phyloP scores from a whole-genome alignment of 2,329 filamentous ascomycete species.

The Trichoderma afroharzianum region DNA sequence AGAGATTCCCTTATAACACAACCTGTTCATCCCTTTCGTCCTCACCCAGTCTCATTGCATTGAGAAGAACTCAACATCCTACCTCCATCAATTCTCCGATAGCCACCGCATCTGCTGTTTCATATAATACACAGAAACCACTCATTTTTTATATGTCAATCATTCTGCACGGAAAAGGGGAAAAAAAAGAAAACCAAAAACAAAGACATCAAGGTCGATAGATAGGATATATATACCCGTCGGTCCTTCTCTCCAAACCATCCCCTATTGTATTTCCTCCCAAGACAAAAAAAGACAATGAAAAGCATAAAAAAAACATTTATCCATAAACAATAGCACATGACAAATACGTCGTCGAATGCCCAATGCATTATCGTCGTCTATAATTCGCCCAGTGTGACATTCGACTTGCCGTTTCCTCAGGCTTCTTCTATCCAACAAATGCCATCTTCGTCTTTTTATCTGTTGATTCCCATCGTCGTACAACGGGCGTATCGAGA shows the following conservation, averaged over 20 bases:
- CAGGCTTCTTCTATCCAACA: not conserved
- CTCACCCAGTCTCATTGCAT: not conserved
- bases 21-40: not conserved
- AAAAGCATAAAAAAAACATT: slow-evolving; percentile 9
- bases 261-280: slow-evolving; percentile 4
- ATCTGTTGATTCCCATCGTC: not conserved
- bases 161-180: not conserved
- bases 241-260: not conserved
- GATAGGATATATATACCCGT: not conserved
- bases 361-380: not conserved
- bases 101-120: not conserved
- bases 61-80: not conserved
- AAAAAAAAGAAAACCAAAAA: not conserved
- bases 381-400: slow-evolving; percentile 1
- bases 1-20: not conserved
- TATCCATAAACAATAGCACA: slow-evolving; percentile 8
- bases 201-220: slow-evolving; percentile 4
- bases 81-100: not conserved
- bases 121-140: not conserved
- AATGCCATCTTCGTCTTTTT: not conserved
- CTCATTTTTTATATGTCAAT: not conserved
- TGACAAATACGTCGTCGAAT: slow-evolving; percentile 4
- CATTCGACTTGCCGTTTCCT: not conserved
- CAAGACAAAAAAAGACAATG: slow-evolving; percentile 15
- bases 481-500: not conserved